Evolutionary conservation across 495 filamentous ascomycete genomes (phyloP).

Genomic region (Annulohypoxylon stygium): DNA sequence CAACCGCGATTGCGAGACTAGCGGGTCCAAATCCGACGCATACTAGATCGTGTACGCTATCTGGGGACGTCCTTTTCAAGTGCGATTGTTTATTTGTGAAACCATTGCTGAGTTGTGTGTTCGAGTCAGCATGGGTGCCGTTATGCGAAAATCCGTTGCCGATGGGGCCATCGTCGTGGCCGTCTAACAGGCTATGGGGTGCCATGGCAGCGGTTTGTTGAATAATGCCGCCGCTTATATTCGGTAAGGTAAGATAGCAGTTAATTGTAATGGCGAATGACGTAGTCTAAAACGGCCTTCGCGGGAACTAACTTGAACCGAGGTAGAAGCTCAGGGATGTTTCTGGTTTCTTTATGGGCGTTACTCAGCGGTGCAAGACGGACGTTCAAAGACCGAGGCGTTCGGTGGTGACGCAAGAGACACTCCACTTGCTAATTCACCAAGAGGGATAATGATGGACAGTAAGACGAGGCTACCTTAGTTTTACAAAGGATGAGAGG

Average conservation of each 20-base stretch:
- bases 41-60: conserved; percentile 81
- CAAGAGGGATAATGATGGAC: neutral
- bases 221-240: neutral
- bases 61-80: conserved; percentile 56
- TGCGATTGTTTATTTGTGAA: conserved; percentile 47
- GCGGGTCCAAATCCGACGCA: conserved; percentile 96
- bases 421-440: neutral
- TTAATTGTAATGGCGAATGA: conserved; percentile 5
- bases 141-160: conserved; percentile 25
- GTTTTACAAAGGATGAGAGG: neutral
- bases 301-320: conserved; percentile 12
- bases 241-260: neutral
- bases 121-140: neutral
- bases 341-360: neutral
- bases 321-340: neutral
- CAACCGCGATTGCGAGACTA: conserved; percentile 91
- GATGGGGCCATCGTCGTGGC: conserved; percentile 36
- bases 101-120: neutral
- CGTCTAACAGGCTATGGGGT: conserved; percentile 43
- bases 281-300: conserved; percentile 25
- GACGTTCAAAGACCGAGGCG: neutral
- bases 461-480: neutral
- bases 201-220: conserved; percentile 32
- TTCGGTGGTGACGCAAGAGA: neutral
- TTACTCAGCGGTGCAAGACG: neutral